These are phyloP conservation scores for Raffaelea albimanens DNA, from an alignment of 2,329 filamentous ascomycete genomes.

Conservation along the genomic window DNA sequence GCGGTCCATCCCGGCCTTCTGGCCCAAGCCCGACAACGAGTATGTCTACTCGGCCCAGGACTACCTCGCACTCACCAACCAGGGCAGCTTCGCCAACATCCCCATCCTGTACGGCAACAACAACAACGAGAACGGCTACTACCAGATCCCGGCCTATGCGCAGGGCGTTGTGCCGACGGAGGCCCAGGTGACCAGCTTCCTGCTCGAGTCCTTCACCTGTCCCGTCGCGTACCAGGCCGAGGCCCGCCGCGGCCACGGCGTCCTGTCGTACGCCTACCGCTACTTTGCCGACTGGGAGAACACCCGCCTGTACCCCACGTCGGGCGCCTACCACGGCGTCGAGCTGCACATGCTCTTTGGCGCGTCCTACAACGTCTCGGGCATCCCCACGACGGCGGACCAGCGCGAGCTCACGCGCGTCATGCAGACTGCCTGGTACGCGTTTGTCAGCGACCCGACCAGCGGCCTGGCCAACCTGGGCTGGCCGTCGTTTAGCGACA, in stretches of 20 bases:
- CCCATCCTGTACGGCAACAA: conserved; percentile 34
- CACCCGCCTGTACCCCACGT: conserved; percentile 31
- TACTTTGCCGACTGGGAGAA: conserved; percentile 42
- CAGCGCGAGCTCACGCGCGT: conserved; percentile 23
- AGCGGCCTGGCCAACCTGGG: conserved; percentile 24
- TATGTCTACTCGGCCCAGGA: conserved; percentile 27
- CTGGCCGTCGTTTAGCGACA: conserved; percentile 24
- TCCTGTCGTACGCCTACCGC: conserved; percentile 34
- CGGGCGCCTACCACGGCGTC: conserved; percentile 38
- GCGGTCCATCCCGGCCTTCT: conserved; percentile 28
- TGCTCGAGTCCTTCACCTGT: conserved; percentile 36
- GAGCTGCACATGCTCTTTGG: conserved; percentile 39
- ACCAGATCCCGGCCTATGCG: conserved; percentile 31
- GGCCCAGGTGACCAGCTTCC: conserved; percentile 26
- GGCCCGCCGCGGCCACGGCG: conserved; percentile 21
- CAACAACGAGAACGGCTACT: conserved; percentile 37
- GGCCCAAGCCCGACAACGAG: conserved; percentile 29
- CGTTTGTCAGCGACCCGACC: conserved; percentile 27
- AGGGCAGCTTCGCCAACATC: conserved; percentile 27
- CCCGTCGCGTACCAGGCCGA: conserved; percentile 28
- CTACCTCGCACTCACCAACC: conserved; percentile 23
- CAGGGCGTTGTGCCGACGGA: conserved; percentile 27
- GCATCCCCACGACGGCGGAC: conserved; percentile 19
- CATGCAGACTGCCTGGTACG: conserved; percentile 31
- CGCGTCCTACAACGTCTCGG: conserved; percentile 27